Conservation (phyloP, 2,329 filamentous ascomycete genomes). For the Trichoderma guizhouense region DNA sequence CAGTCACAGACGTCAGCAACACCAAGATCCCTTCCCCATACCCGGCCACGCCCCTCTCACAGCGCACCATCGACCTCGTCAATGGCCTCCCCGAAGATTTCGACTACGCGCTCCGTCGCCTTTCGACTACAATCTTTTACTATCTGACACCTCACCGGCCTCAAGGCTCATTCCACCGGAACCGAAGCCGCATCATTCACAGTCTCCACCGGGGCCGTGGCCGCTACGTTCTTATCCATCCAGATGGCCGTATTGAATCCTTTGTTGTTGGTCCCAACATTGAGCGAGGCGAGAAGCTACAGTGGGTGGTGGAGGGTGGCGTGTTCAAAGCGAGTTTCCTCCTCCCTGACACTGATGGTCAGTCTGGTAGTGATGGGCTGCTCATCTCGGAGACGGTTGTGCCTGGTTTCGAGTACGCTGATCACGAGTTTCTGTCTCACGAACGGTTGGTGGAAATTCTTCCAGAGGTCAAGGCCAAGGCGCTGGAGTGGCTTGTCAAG, state of each 20-base stretch:
- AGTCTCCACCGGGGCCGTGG: slow-evolving; percentile 62
- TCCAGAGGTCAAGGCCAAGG: slow-evolving; percentile 44
- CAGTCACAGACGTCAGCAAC: slow-evolving; percentile 56
- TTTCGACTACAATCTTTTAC: slow-evolving; percentile 63
- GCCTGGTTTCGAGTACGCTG: slow-evolving; percentile 64
- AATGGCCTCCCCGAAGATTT: slow-evolving; percentile 34
- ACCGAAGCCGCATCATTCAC: slow-evolving; percentile 60
- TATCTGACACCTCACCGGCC: slow-evolving; percentile 55
- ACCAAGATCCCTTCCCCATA: slow-evolving; percentile 50
- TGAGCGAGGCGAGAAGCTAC: slow-evolving; percentile 55
- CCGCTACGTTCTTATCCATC: slow-evolving; percentile 62
- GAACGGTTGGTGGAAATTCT: slow-evolving; percentile 52
- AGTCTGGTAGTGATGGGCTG: slow-evolving; percentile 43
- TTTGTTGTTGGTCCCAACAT: slow-evolving; percentile 62
- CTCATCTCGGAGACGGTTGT: slow-evolving; percentile 67
- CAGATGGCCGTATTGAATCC: slow-evolving; percentile 55
- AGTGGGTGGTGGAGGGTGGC: slow-evolving; percentile 67
- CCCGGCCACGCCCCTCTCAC: slow-evolving; percentile 34
- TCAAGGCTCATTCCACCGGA: slow-evolving; percentile 61
- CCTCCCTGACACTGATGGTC: slow-evolving; percentile 39
- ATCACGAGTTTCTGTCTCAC: slow-evolving; percentile 62
- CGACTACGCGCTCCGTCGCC: slow-evolving; percentile 44
- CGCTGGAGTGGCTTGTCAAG: slow-evolving; percentile 46
- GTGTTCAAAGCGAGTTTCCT: slow-evolving; percentile 65
- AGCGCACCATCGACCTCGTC: slow-evolving; percentile 33